Evolutionary conservation across 2,329 filamentous ascomycete species (phyloP).

Genomic region (Colletotrichum kahawae): DNA sequence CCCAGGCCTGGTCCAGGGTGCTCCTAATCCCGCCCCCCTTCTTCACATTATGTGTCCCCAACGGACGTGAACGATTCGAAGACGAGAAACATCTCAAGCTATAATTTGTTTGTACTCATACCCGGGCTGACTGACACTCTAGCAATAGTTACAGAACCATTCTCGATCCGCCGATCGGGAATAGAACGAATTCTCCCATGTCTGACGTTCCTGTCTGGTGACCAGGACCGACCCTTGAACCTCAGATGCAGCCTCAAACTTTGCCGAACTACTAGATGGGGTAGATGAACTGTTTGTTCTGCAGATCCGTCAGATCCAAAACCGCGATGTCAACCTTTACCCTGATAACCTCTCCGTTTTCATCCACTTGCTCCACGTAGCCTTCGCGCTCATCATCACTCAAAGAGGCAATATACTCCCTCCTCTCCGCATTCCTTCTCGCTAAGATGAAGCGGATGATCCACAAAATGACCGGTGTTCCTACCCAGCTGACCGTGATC

Average conservation of each 20-base stretch:
- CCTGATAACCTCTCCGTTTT: slow-evolving; percentile 31
- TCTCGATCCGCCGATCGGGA: background rate
- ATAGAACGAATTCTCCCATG: background rate
- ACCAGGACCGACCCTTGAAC: background rate
- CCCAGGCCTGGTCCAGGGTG: rapidly evolving
- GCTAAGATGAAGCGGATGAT: slow-evolving; percentile 36
- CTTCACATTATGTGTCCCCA: background rate
- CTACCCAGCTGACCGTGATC: slow-evolving; percentile 38
- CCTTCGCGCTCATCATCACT: slow-evolving; percentile 25
- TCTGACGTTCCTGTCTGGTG: background rate
- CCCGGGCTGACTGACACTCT: background rate
- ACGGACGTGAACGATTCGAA: background rate
- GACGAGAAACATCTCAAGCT: background rate
- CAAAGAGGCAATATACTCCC: slow-evolving; percentile 30
- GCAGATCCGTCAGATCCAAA: slow-evolving; percentile 42
- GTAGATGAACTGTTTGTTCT: slow-evolving; percentile 44
- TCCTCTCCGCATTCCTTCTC: slow-evolving; percentile 34
- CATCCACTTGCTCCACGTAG: slow-evolving; percentile 34
- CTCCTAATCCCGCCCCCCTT: background rate
- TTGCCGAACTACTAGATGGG: background rate
- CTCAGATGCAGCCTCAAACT: background rate
- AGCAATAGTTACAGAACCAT: background rate
- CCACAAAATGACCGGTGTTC: slow-evolving; percentile 37
- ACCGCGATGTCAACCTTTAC: slow-evolving; percentile 39
- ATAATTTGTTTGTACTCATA: background rate